Evolutionary conservation across 2,329 filamentous ascomycete species (phyloP).

Genomic region (Scedosporium minutisporum): DNA sequence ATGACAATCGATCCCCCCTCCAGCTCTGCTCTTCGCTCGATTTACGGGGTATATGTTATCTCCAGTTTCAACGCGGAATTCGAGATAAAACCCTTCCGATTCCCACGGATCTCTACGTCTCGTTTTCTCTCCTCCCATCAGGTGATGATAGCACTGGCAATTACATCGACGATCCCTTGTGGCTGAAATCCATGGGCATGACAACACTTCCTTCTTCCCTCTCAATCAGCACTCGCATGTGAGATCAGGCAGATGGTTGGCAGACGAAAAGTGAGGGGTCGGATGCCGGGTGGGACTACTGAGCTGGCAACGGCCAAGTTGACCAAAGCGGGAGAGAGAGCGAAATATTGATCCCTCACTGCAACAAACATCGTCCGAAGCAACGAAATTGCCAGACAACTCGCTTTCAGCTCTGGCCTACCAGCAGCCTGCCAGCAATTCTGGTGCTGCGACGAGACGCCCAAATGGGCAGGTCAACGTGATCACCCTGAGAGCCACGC

Average conservation of each 20-base stretch:
- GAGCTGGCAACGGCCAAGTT: background rate
- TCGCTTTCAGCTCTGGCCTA: too few species aligned
- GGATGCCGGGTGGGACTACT: background rate
- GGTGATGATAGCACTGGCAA: background rate
- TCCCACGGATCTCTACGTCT: background rate
- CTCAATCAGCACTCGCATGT: background rate
- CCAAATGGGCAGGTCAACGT: background rate
- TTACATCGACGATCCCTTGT: background rate
- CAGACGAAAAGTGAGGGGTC: background rate
- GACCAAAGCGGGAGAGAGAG: background rate
- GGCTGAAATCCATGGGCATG: background rate
- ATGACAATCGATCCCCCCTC: too few species aligned
- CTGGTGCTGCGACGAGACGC: background rate
- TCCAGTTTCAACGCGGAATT: background rate
- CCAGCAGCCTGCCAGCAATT: background rate
- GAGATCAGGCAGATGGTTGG: background rate
- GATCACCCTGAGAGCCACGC: background rate
- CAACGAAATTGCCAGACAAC: too few species aligned
- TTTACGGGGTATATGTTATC: too few species aligned
- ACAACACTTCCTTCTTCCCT: background rate
- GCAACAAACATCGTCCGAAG: too few species aligned
- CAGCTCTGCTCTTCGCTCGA: too few species aligned
- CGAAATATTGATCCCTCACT: background rate
- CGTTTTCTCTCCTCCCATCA: background rate
- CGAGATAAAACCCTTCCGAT: background rate